These are phyloP conservation scores for Prunus armeniaca DNA, from an alignment of 306 rosid genomes.

Conservation along the genomic window DNA sequence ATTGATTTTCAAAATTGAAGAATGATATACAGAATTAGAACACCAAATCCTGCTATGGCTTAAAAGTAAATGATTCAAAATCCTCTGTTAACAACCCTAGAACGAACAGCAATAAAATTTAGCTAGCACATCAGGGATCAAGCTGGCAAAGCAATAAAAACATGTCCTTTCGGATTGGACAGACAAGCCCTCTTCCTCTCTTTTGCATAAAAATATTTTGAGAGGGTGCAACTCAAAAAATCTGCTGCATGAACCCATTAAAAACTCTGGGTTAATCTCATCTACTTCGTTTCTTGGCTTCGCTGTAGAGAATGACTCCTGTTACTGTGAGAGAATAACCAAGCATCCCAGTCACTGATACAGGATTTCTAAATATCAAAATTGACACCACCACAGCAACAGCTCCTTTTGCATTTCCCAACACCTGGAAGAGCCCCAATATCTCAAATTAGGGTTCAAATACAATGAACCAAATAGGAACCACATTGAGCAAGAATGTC, in stretches of 20 bases:
- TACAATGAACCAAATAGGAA: no score
- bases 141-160: neutral
- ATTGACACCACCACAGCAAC: constrained; percentile 88
- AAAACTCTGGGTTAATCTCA: constrained; percentile 7
- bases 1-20: neutral
- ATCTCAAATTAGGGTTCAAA: neutral
- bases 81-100: neutral
- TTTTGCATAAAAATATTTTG: neutral
- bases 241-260: neutral
- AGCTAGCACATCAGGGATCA: neutral
- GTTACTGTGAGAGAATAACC: constrained; percentile 74
- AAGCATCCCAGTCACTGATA: constrained; percentile 83
- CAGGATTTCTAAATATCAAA: constrained; percentile 79
- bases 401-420: constrained; percentile 94
- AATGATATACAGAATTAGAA: neutral
- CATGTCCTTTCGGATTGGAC: neutral
- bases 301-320: constrained; percentile 79
- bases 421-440: constrained; percentile 45
- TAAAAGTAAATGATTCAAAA: neutral
- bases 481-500: neutral
- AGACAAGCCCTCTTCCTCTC: neutral
- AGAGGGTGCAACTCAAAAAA: neutral
- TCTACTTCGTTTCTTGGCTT: constrained; percentile 83
- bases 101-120: neutral
- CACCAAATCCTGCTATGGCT: no score